phyloP scores from a whole-genome alignment of 2,329 filamentous ascomycete species.

The Xylariaceae sp. region DNA sequence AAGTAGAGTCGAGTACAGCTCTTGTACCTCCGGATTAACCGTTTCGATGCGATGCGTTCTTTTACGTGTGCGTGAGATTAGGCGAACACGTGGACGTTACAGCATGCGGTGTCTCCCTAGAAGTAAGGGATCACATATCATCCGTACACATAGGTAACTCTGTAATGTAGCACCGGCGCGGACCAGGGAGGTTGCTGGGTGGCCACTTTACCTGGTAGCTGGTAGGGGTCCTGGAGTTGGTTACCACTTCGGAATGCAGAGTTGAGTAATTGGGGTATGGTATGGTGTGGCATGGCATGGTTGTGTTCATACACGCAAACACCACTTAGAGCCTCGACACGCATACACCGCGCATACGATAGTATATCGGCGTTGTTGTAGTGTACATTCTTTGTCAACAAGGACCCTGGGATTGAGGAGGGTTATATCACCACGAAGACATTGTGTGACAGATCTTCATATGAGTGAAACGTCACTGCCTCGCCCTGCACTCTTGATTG shows the following conservation, averaged over 20 bases:
- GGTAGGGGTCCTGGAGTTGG: background rate
- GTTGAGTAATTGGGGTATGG: too few relatives aligned
- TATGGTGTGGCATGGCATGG: too few relatives aligned
- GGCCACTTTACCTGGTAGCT: background rate
- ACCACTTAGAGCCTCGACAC: too few relatives aligned
- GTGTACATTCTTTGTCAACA: background rate
- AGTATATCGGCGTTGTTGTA: background rate
- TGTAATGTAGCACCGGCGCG: background rate
- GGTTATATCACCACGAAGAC: background rate
- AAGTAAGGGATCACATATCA: background rate
- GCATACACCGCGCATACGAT: too few relatives aligned
- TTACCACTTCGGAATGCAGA: background rate
- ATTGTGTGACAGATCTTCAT: background rate
- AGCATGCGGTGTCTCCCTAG: constrained; percentile 6
- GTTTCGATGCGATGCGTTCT: background rate
- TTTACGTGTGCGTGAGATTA: background rate
- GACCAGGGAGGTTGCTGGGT: background rate
- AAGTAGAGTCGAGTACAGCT: too few relatives aligned
- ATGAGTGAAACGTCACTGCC: background rate
- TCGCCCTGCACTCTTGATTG: background rate
- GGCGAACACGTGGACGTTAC: constrained; percentile 10
- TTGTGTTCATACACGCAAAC: too few relatives aligned
- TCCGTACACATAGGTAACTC: background rate
- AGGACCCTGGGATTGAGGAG: background rate
- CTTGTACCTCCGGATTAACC: background rate